Base-by-base conservation (phyloP, 2,329 filamentous ascomycete genomes). In the Penicillium nordicum region DNA sequence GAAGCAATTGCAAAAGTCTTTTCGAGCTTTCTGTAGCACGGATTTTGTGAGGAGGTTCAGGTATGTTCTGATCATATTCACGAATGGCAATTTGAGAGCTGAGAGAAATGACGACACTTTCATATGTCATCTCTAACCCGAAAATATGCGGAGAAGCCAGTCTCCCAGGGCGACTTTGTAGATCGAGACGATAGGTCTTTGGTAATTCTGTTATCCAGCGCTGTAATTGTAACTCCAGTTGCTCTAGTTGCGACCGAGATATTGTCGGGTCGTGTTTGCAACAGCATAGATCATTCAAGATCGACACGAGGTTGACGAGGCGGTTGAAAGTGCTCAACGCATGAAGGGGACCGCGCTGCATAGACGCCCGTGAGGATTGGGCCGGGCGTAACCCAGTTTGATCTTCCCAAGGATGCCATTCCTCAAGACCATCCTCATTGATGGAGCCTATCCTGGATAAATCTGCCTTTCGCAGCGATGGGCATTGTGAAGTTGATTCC, bases 391-490 rank as follows among this genome's bases (percentile, higher is more conserved):
- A 59, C 23, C 71, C 67, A 40, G 75, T 73, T 60, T 74, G 71
- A 27, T 85, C 82, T 18, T 79, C 78, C 88, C 88, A 91, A 1
- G 86, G 84, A 61, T 88, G 84, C 88, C 88, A 90, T 73, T 90
- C 87, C 65, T 90, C 88, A 21, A 87, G 74, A 1, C 86, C 86
- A 63, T 88, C 85, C 69, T 89, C 86, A 27, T 83, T 78, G 2
- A 88, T 74, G 3, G 74, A 70, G 10, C 80, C 79, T 30, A 79
- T 67, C 37, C 72, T 69, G n/a, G 76, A 70, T 27, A 83, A 68
- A 50, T 84, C 80, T 14, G 77, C 74, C 10, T 87, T 75, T 32
- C 72, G 73, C 38, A 83, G 68, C 51, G 80, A 79, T 5, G 79
- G 76, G 11, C 70, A 68, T 32, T 76, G 72, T n/a, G 72, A 72